Evolutionary conservation across 805 yeast genomes (phyloP), one percentile per base, ranked within the genome.

Genomic region (Metschnikowia peoriensis): DNA sequence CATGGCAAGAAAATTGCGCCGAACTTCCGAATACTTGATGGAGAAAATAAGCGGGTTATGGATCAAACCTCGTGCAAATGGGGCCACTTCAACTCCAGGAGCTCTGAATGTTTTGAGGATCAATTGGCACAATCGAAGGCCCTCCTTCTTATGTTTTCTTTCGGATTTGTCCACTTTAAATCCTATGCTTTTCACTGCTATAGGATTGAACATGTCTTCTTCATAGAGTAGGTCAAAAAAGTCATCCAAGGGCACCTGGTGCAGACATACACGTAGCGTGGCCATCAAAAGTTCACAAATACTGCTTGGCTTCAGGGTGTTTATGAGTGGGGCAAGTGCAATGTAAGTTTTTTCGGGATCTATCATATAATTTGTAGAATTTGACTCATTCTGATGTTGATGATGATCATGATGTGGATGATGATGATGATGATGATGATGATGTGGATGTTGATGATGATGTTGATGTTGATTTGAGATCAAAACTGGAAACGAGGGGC

Each of bases 1-100:
- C 17, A 73, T 66, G 0, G 78, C 78, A 50, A 74, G 61, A 51
- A 74, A 73, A 2, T 74, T 70, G 50, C 78, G 62, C 47, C 72
- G 64, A n/a, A 74, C 61, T 54, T 74, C 78, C 56, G 73, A 77
- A 56, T 70, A 71, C 56, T 72, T 74, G 37, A 74, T 66, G 44
- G 66, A 64, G 15, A 64, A 50, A 28, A 71, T 53, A 56, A 29
- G 28, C 5, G 17, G n/a, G 29, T 40, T 40, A 12, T 40, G 12
- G n/a, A 40, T n/a, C 40, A 38, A n/a, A 15, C 40, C 17, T 5
- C 10, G 11, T 3, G 17, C 40, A 16, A n/a, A 14, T 11, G 14
- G 8, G 4, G 15, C 40, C 14, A 16, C 17, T 14, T 8, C 16
- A 38, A 16, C 6, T 2, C 8, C 14, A 12, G 40, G 40, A 38